phyloP scores from a whole-genome alignment of 352 stramenopile species.

The Globisporangium heterothallicum region DNA sequence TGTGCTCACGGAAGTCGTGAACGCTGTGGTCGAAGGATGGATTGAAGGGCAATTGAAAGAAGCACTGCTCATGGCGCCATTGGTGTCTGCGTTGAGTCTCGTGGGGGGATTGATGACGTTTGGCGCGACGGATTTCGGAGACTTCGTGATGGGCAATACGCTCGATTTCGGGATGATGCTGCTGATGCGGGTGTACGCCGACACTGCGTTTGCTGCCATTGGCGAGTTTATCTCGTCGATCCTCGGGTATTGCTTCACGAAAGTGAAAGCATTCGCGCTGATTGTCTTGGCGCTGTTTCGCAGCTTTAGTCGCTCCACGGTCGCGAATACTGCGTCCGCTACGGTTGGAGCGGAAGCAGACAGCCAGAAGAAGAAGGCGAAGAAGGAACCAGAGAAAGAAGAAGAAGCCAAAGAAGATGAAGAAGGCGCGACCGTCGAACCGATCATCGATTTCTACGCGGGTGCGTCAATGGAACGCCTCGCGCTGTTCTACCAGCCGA shows the following conservation, averaged over 20 bases:
- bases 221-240: conserved; percentile 47
- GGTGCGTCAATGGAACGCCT: conserved; percentile 91
- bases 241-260: conserved; percentile 26
- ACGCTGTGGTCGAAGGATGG: conserved; percentile 79
- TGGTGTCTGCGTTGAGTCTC: conserved; percentile 87
- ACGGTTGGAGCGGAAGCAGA: conserved; percentile 4
- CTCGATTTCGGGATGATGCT: conserved; percentile 95
- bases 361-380: conserved; percentile 30
- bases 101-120: conserved; percentile 93
- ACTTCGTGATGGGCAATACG: conserved; percentile 95
- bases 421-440: conserved; percentile 93
- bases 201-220: conserved; percentile 81
- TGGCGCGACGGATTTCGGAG: conserved; percentile 93
- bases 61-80: conserved; percentile 84
- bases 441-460: conserved; percentile 93
- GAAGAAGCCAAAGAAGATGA: conserved; percentile 34
- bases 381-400: conserved; percentile 30
- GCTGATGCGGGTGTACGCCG: conserved; percentile 89
- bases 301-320: conserved; percentile 47
- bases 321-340: conserved; percentile 5
- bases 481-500: conserved; percentile 91
- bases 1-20: conserved; percentile 89
- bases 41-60: conserved; percentile 91
- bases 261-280: conserved; percentile 31
- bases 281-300: conserved; percentile 37